Evolutionary conservation across 768 basidiomycete species (phyloP).

Genomic region (Butyriboletus loyo): DNA sequence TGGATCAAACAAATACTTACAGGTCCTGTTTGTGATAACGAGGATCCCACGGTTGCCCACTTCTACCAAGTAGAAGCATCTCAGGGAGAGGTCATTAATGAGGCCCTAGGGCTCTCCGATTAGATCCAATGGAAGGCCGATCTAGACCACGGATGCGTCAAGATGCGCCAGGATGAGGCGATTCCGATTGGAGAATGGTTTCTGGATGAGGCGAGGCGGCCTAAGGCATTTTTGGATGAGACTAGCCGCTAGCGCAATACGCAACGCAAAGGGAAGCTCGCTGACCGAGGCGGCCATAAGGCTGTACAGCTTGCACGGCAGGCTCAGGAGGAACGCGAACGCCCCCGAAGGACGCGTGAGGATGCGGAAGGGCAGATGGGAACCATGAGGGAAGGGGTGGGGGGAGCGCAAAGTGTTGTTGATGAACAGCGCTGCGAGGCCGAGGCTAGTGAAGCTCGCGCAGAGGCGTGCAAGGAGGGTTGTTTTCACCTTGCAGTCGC

Average conservation of each 20-base stretch:
- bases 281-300: conserved; percentile 8
- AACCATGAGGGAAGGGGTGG: conserved; percentile 10
- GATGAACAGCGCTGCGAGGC: conserved; percentile 22
- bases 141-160: background rate
- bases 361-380: conserved; percentile 15
- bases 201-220: background rate
- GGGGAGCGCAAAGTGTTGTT: conserved; percentile 8
- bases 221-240: background rate
- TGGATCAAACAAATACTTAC: background rate
- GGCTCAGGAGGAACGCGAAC: conserved; percentile 14
- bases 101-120: background rate
- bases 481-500: conserved; percentile 35
- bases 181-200: too few species aligned
- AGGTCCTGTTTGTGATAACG: background rate
- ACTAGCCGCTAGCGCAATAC: too few species aligned
- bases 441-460: conserved; percentile 6
- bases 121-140: background rate
- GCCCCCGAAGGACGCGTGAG: conserved; percentile 7
- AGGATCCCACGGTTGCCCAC: background rate
- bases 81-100: background rate
- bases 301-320: conserved; percentile 8
- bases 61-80: background rate
- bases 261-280: conserved; percentile 16
- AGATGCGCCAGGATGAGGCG: background rate
- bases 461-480: conserved; percentile 25